Evolutionary conservation across 768 basidiomycete genomes (phyloP), one percentile per base, ranked within the genome.

Genomic region (Xanthoconium purpureum): DNA sequence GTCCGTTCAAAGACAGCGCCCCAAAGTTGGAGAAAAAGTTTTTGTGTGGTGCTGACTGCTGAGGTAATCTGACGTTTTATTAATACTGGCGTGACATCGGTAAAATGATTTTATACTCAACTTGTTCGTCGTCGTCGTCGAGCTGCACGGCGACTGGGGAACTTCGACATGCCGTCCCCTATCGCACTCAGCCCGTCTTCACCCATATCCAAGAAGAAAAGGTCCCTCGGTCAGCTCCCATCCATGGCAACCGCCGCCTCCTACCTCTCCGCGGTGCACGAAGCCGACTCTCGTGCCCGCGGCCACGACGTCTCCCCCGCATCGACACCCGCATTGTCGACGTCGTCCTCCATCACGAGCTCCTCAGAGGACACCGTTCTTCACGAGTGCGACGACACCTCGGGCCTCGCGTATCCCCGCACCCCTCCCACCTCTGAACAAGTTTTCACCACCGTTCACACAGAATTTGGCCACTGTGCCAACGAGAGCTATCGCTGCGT

Each of bases 381-480:
- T 35, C 74, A 80, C 62, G 87, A 85, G 53, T 63, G 72, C 29
- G 82, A 87, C 32, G 68, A 73, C 49, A 75, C 76, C 61, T 81
- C 87, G 54, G 83, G 81, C 9, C 80, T 91, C 44, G 70, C 82
- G 9, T 76, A 83, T 51, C 88, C 89, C 17, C 65, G 74, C 47
- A 75, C 73, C n/a, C 85, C 91, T 3, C 91, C 91, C 1, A 91
- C 87, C 37, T 92, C 89, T 0, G 86, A 88, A 67, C 87, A 92
- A 66, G 78, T 85, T 30, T 90, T 89, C 70, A 80, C 74, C 39
- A 90, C 89, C 13, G 80, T 89, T 39, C 91, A 98, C 74, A 82
- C 89, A 28, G 95, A 98, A 74, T 98, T 95, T 69, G 95, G 95
- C 1, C 92, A 94, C 71, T 94, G 91, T 66, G 84, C 83, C 28